Base-by-base conservation (phyloP, 352 stramenopile species). In the Pythium chondricola region DNA sequence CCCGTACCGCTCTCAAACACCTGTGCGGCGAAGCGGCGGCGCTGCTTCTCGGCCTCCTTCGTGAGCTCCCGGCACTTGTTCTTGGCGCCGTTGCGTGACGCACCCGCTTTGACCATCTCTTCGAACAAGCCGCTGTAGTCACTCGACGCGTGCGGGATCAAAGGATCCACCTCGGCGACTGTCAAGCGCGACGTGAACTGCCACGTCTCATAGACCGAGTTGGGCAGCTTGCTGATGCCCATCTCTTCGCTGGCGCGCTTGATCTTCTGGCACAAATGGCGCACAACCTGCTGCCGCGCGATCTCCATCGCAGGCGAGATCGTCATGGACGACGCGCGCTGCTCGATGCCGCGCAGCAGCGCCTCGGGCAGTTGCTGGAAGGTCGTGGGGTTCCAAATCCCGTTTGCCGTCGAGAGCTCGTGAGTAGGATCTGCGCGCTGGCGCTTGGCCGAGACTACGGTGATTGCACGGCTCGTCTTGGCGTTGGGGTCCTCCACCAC, bases 171-270 rank as follows among this genome's bases (percentile, higher is more conserved):
- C 45, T 88, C 72, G 17, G 72, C 69, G n/a, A 83, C 70, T 4
- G 68, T 86, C 21, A 93, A 63, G 33, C 72, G 66, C 26, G 78
- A 87, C 36, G 74, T 86, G 48, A 91, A 88, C 50, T 93, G 79
- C 82, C 79, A 93, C 24, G 75, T 85, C 62, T 93, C 82, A 61
- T 84, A 89, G n/a, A 65, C 75, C 48, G 82, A 85, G 55, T 89
- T 91, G 21, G 82, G 71, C 47, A 91, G 59, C 49, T 87, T 87
- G 32, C 56, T 63, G 47, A 93, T 78, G 25, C 83, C 83, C 62
- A 93, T 67, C 40, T 86, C 67, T 43, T 90, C 83, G 47, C 67
- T 72, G 7, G 72, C 68, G 45, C 66, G 68, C 4, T 61, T 65
- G 53, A 93, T 88, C 58, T 82, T 83, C 59, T 62, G 61, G 52